Conservation (phyloP, 768 basidiomycete species). For the Boletus edulis region DNA sequence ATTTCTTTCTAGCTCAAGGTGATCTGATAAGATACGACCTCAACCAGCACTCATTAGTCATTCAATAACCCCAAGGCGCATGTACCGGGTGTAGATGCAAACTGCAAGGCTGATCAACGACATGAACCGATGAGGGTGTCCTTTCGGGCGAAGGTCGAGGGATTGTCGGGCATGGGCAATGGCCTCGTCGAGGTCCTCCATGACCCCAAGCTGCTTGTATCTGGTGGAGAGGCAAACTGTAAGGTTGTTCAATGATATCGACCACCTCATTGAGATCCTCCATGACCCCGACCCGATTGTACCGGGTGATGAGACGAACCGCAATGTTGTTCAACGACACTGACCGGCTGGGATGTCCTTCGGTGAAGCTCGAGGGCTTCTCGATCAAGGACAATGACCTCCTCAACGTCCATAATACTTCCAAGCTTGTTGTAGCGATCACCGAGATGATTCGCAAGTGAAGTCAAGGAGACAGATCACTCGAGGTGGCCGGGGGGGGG, state of each 20-base stretch:
- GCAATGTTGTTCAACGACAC: neutral
- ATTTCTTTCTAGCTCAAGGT: slow-evolving; percentile 33
- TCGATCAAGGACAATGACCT: neutral
- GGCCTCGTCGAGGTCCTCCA: neutral
- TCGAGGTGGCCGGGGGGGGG: too few species aligned
- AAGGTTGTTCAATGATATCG: neutral
- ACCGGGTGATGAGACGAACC: neutral
- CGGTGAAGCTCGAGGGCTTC: neutral
- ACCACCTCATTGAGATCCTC: neutral
- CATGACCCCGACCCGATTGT: neutral
- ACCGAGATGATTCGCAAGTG: neutral
- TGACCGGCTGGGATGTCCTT: too few species aligned
- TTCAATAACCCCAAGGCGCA: neutral
- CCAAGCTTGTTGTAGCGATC: neutral
- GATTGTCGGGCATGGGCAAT: neutral
- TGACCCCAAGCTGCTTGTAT: neutral
- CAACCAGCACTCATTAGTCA: neutral
- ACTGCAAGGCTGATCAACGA: neutral
- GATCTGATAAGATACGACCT: slow-evolving; percentile 15
- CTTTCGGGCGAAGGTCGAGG: too few species aligned
- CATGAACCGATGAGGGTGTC: neutral
- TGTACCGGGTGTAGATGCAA: too few species aligned
- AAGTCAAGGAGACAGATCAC: too few species aligned
- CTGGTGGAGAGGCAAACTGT: neutral
- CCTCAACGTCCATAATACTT: neutral